Evolutionary conservation across 202 grass and related monocot species (phyloP).

Genomic region (Schoenoplectus triqueter): DNA sequence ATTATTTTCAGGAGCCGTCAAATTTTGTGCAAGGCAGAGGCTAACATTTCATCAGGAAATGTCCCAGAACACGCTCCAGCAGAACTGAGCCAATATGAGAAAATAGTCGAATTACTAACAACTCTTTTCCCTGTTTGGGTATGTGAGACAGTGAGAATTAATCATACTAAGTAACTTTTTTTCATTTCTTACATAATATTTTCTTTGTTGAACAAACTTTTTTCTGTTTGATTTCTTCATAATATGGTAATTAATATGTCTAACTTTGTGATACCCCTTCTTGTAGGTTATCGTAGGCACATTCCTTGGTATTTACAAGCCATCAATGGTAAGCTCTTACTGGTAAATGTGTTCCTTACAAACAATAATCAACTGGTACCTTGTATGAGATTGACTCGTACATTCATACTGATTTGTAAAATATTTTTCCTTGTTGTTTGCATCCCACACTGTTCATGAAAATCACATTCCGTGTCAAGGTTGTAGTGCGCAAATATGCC

Average conservation of each 20-base stretch:
- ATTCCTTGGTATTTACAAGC: conserved; percentile 88
- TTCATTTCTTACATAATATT: not conserved
- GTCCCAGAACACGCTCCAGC: conserved; percentile 47
- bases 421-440: not conserved
- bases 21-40: conserved; percentile 81
- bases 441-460: not conserved
- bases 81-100: conserved; percentile 75
- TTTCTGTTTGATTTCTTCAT: not conserved
- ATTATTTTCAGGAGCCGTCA: conserved; percentile 60
- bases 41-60: conserved; percentile 69
- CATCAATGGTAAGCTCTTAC: conserved; percentile 65
- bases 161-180: conserved; percentile 25
- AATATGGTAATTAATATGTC: conserved; percentile 18
- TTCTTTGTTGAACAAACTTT: not conserved
- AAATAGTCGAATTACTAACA: conserved; percentile 84
- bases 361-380: conserved; percentile 14
- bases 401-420: not conserved
- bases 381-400: not conserved
- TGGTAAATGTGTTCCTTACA: conserved; percentile 32
- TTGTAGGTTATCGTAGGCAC: conserved; percentile 88
- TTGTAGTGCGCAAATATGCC: not conserved
- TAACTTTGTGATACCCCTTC: conserved; percentile 37
- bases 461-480: conserved; percentile 12
- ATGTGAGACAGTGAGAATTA: conserved; percentile 26
- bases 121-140: conserved; percentile 99